Base-by-base conservation (phyloP, 768 basidiomycete species). In the Gloeophyllum trabeum region DNA sequence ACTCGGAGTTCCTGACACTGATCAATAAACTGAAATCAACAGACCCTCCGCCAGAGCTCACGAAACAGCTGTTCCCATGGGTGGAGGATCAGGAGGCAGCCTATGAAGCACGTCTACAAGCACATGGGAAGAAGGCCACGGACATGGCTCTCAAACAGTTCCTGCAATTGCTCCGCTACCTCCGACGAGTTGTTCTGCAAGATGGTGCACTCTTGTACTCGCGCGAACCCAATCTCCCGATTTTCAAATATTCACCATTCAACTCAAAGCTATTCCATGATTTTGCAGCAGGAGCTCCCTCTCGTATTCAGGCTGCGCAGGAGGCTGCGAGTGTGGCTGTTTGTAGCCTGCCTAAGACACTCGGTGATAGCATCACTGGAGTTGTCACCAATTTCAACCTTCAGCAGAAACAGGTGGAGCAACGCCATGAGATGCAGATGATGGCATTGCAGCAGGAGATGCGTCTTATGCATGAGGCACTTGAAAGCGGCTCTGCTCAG, bases 131-230 rank as follows among this genome's bases (percentile, higher is more conserved):
- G 18, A 4, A 38, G 10, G 53, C 50, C 5, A 44, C 37, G 3
- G 61, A 60, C 38, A 51, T 56, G 26, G 49, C 60, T 2, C 46
- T 63, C 1, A 49, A 48, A 6, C 37, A 56, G 18, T 62, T 64
- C 40, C 53, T 59, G 1, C 25, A 41, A 0, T 30, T 62, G 1
- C 46, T 67, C 1, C 6, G 35, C 1, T 50, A 52, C 44, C 40
- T 64, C 1, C 53, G 48, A 6, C 39, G 23, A 2, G 50, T 65
- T n/a, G 45, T 65, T 1, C 51, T 66, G 4, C 61, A 66, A 51
- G 63, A 66, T 40, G 45, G 50, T 1, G 62, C 62, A 2, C 38
- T 63, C n/a, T 47, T 65, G 0, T 61, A 42, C 25, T 20, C 26
- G 0, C 22, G 39, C 0, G 25, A 59, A 40, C 57, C 60, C 0